Percentiles rank a stretch among this genome's conserved stretches.
phyloP scores from a whole-genome alignment of 495 filamentous ascomycete species.

The Evernia prunastri region DNA sequence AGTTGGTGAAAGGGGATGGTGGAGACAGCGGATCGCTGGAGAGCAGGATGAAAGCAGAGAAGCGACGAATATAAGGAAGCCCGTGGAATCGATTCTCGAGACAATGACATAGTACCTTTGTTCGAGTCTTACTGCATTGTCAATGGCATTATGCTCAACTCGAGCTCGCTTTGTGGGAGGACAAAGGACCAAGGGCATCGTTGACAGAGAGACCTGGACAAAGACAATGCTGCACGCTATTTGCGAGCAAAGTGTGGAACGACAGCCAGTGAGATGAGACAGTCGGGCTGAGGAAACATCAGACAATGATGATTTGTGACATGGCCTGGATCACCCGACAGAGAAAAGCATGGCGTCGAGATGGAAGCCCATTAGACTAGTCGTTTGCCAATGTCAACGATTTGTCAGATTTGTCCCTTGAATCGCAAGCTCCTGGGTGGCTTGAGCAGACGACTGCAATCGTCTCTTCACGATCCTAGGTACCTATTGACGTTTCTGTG shows the following conservation, averaged over 20 bases:
- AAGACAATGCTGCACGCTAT: neutral
- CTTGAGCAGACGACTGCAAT: neutral
- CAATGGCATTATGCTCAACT: neutral
- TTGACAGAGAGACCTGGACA: neutral
- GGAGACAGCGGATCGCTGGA: neutral
- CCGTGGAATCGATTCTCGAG: neutral
- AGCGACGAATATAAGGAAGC: neutral
- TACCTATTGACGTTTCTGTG: neutral
- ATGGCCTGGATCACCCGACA: neutral
- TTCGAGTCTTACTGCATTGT: neutral
- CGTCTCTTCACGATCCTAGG: neutral
- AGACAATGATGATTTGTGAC: neutral
- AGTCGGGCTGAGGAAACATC: neutral
- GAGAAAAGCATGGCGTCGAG: neutral
- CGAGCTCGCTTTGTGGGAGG: neutral
- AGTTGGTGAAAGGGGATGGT: neutral
- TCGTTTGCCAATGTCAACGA: neutral
- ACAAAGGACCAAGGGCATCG: neutral
- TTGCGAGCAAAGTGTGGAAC: neutral
- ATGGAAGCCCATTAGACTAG: neutral
- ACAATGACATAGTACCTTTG: slow-evolving; percentile 1
- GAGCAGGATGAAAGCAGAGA: neutral
- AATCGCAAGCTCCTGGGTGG: neutral
- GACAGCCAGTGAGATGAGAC: neutral
- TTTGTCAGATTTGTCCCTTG: neutral